Evolutionary conservation across 2,329 filamentous ascomycete genomes (phyloP).

Genomic region (Microdochium bolleyi): DNA sequence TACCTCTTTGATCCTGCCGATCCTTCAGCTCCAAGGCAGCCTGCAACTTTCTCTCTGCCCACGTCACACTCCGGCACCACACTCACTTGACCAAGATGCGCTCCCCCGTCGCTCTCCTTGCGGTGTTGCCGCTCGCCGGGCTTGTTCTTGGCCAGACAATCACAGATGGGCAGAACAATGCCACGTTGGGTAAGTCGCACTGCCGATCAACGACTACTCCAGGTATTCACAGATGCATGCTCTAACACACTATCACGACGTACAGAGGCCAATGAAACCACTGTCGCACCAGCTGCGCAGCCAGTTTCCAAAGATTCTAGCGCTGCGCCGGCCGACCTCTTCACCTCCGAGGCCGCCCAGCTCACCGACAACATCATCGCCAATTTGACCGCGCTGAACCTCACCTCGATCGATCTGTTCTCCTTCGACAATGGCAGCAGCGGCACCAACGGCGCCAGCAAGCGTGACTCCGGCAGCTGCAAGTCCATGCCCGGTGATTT

Average conservation of each 20-base stretch:
- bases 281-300: neutral
- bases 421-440: constrained; percentile 6
- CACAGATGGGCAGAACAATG: neutral
- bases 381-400: constrained; percentile 8
- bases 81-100: neutral
- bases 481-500: constrained; percentile 20
- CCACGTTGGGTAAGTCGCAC: neutral
- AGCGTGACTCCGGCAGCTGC: constrained; percentile 8
- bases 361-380: constrained; percentile 13
- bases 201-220: neutral
- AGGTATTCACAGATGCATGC: neutral
- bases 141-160: neutral
- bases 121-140: neutral
- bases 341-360: constrained; percentile 9
- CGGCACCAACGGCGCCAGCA: neutral
- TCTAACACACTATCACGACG: neutral
- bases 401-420: constrained; percentile 14
- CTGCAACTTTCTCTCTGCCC: neutral
- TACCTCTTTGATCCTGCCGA: neutral
- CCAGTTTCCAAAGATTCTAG: constrained; percentile 1
- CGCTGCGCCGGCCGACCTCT: neutral
- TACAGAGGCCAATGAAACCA: constrained; percentile 4
- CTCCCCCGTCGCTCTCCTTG: neutral
- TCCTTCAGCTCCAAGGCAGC: neutral
- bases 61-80: neutral